Conservation (phyloP, 2,329 filamentous ascomycete species). For the Metarhizium album region DNA sequence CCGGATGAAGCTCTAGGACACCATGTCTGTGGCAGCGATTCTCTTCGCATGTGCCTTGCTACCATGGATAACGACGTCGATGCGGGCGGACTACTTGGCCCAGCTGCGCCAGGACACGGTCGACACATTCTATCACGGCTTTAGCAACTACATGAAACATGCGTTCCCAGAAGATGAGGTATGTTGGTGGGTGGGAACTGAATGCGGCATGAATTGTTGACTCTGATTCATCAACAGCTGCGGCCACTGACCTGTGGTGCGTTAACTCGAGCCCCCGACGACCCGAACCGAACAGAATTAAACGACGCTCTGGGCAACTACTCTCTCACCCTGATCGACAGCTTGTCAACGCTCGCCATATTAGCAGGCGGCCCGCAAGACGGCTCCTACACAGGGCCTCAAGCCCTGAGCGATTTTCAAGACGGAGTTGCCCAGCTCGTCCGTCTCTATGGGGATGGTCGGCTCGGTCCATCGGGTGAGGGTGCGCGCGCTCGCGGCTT, state of each 20-base stretch:
- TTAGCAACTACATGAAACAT: constrained; percentile 84
- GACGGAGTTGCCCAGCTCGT: constrained; percentile 67
- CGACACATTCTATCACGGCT: constrained; percentile 94
- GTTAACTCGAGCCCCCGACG: constrained; percentile 69
- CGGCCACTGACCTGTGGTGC: constrained; percentile 77
- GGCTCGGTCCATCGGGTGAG: constrained; percentile 52
- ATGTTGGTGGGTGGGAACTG: constrained; percentile 2
- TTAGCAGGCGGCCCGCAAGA: constrained; percentile 60
- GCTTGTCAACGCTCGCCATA: constrained; percentile 85
- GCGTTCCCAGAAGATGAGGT: constrained; percentile 94
- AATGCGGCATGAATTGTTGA: not conserved
- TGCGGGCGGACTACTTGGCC: constrained; percentile 44
- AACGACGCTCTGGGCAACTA: constrained; percentile 98
- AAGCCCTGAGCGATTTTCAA: constrained; percentile 65
- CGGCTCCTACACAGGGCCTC: constrained; percentile 24
- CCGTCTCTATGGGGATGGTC: constrained; percentile 77
- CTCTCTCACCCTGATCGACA: constrained; percentile 90
- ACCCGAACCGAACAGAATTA: constrained; percentile 71
- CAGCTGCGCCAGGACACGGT: constrained; percentile 49
- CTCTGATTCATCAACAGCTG: constrained; percentile 38
- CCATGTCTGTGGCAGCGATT: constrained; percentile 18
- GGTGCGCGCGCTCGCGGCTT: constrained; percentile 72
- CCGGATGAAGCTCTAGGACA: constrained; percentile 9
- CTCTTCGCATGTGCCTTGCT: constrained; percentile 21
- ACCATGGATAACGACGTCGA: constrained; percentile 35